These are phyloP conservation scores for Euphrasia arctica DNA, from an alignment of 305 asterid species.

Conservation along the genomic window DNA sequence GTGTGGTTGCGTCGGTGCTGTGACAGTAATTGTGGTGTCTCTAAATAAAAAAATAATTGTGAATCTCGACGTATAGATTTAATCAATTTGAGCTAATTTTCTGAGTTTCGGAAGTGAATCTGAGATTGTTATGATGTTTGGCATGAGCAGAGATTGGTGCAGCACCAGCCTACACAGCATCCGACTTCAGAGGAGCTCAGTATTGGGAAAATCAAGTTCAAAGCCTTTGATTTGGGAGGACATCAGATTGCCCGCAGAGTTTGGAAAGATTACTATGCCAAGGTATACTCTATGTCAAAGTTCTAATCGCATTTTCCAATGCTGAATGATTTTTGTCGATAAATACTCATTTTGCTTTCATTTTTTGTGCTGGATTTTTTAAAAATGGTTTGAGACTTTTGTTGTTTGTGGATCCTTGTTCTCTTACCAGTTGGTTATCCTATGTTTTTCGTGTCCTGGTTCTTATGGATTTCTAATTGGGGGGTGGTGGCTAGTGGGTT, in stretches of 20 bases:
- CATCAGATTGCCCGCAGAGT: conserved; percentile 96
- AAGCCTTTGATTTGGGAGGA: conserved; percentile 96
- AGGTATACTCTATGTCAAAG: conserved; percentile 41
- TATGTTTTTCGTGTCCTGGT: background rate
- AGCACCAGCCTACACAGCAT: conserved; percentile 97
- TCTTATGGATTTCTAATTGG: background rate
- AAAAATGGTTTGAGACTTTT: conserved; percentile 5
- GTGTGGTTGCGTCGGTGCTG: too few relatives aligned
- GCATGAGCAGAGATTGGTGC: conserved; percentile 82
- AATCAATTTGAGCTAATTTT: conserved; percentile 10
- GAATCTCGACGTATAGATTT: conserved; percentile 10
- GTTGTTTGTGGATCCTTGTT: conserved; percentile 22
- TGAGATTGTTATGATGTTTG: conserved; percentile 28
- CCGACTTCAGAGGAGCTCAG: conserved; percentile 98
- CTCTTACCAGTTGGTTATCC: conserved; percentile 3
- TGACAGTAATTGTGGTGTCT: background rate
- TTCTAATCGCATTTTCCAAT: background rate
- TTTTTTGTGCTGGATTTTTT: conserved; percentile 9
- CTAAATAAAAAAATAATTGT: background rate
- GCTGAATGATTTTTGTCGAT: background rate
- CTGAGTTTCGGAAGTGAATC: conserved; percentile 19
- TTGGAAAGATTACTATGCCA: conserved; percentile 98
- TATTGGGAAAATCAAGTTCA: conserved; percentile 92
- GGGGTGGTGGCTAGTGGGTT: background rate
- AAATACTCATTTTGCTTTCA: background rate